Evolutionary conservation across 305 asterid genomes (phyloP), one percentile per base, ranked within the genome.

Genomic region (Solanum hybrid): DNA sequence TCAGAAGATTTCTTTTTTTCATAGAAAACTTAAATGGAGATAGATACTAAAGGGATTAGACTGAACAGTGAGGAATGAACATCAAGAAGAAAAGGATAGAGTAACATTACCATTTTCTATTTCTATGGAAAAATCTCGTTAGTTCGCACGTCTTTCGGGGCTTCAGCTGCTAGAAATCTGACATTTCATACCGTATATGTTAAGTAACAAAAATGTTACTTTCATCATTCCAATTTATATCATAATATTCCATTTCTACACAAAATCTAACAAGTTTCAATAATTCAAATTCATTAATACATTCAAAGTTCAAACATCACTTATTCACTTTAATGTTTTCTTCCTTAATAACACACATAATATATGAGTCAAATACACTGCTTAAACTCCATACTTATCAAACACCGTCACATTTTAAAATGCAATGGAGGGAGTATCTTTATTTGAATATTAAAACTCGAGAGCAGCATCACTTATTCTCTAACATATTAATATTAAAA

Each of bases 91-190:
- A 41, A 83, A 31, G 88, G 88, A 83, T 45, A 83, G 20, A 83
- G 88, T 45, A 83, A 29, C 37, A 83, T 83, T 83, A 83, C 88
- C 88, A 83, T 83, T 83, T 83, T 83, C 29, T 45, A 83, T 45
- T 31, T 45, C 75, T 45, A 45, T 45, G 73, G 75, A 7, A 83
- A 41, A 11, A 83, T 31, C 20, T 83, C 11, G 75, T 45, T 7
- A 17, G 88, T 27, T 26, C 0, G 5, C 36, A 15, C 61, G 87
- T 26, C 32, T 72, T 72, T 83, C 11, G 9, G 38, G 75, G 39
- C 29, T 45, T 83, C 75, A 45, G 88, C 75, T 83, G 27, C 39
- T 12, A 51, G 24, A 51, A 83, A 45, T 5, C 88, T 83, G 88
- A 45, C 70, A 83, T 83, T 41, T 27, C 17, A 29, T 29, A 29